Conservation (phyloP, 1,139 yeast species). For the Zygosaccharomyces pseudobailii region DNA sequence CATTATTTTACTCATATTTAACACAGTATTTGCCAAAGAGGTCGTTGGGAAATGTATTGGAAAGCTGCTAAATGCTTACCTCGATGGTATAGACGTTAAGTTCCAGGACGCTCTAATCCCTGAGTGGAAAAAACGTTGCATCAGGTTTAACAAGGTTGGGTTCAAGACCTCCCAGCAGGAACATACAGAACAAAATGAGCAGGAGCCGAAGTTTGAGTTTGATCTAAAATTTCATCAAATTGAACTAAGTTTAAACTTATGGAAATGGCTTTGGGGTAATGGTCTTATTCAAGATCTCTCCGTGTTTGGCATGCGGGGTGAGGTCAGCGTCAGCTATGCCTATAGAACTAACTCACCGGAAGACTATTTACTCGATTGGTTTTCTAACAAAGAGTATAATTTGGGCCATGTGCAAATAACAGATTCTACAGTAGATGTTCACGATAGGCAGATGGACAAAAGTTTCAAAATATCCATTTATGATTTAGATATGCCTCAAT, state of each 20-base stretch:
- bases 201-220: slow-evolving; percentile 20
- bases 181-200: slow-evolving; percentile 17
- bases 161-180: slow-evolving; percentile 35
- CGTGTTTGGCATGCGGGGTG: slow-evolving; percentile 57
- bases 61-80: slow-evolving; percentile 31
- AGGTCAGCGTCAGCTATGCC: slow-evolving; percentile 33
- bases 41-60: slow-evolving; percentile 37
- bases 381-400: slow-evolving; percentile 41
- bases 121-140: slow-evolving; percentile 52
- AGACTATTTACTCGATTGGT: slow-evolving; percentile 40
- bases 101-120: slow-evolving; percentile 45
- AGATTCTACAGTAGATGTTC: slow-evolving; percentile 50
- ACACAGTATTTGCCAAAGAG: slow-evolving; percentile 39
- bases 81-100: slow-evolving; percentile 38
- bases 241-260: slow-evolving; percentile 55
- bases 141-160: slow-evolving; percentile 51
- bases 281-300: slow-evolving; percentile 63
- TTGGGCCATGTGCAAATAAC: slow-evolving; percentile 48
- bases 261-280: slow-evolving; percentile 65
- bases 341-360: slow-evolving; percentile 9
- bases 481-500: slow-evolving; percentile 57
- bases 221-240: slow-evolving; percentile 49
- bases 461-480: slow-evolving; percentile 53
- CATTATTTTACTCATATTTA: slow-evolving; percentile 45
- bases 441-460: slow-evolving; percentile 32